Evolutionary conservation across 2,329 filamentous ascomycete genomes (phyloP).

Genomic region (Aphanoascus verrucosus): DNA sequence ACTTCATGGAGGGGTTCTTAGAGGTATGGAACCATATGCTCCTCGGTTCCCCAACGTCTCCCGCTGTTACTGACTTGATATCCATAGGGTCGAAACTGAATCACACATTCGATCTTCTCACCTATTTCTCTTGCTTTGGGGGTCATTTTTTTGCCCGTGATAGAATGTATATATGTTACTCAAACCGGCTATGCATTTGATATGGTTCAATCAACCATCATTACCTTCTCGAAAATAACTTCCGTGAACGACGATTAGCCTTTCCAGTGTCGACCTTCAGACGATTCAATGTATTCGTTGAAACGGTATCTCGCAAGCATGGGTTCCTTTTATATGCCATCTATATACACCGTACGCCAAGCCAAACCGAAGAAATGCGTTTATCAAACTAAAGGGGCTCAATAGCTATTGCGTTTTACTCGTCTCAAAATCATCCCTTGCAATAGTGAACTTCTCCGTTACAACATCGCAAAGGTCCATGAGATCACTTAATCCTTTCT

Average conservation of each 20-base stretch:
- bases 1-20: conserved; percentile 89
- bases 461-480: conserved; percentile 90
- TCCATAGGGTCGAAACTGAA: conserved; percentile 11
- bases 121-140: not conserved
- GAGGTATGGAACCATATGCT: conserved; percentile 53
- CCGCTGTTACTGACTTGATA: not conserved
- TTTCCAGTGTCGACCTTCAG: not conserved
- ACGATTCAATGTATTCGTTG: not conserved
- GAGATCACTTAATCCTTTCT: conserved; percentile 80
- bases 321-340: not conserved
- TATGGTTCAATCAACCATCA: not conserved
- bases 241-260: not conserved
- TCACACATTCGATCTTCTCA: not conserved
- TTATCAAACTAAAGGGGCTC: not conserved
- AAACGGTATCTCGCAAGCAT: not conserved
- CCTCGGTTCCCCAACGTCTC: conserved; percentile 8
- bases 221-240: not conserved
- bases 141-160: not conserved
- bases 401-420: conserved; percentile 18
- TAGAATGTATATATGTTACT: conserved; percentile 14
- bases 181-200: not conserved
- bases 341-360: not conserved
- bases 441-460: conserved; percentile 70
- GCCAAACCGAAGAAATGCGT: not conserved
- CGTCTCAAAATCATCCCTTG: conserved; percentile 51